These are phyloP conservation scores for Calycina marina DNA, from an alignment of 2,329 filamentous ascomycete species.

Conservation along the genomic window DNA sequence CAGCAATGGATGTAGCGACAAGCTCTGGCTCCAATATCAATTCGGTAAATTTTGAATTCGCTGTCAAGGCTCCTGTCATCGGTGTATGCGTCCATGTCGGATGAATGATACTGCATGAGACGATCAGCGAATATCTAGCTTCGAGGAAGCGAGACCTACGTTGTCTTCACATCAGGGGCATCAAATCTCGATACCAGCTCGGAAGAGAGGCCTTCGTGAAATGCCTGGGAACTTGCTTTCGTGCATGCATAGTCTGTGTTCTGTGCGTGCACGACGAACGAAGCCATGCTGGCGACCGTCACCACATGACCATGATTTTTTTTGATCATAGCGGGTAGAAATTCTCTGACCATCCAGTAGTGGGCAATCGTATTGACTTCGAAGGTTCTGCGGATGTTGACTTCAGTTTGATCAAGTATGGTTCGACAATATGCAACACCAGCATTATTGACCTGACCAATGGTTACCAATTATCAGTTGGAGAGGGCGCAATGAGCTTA, in stretches of 20 bases:
- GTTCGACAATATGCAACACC: slow-evolving; percentile 43
- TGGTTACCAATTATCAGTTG: too few species aligned
- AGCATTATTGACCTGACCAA: slow-evolving; percentile 50
- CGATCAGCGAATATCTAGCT: slow-evolving; percentile 1
- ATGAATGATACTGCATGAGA: slow-evolving; percentile 36
- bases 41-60: slow-evolving; percentile 32
- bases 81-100: slow-evolving; percentile 45
- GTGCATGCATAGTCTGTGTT: slow-evolving; percentile 50
- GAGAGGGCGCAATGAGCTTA: too few species aligned
- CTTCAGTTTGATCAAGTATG: slow-evolving; percentile 40
- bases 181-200: slow-evolving; percentile 45
- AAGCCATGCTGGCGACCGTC: slow-evolving; percentile 40
- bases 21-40: slow-evolving; percentile 41
- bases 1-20: slow-evolving; percentile 45
- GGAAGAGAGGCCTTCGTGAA: slow-evolving; percentile 49
- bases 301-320: slow-evolving; percentile 58
- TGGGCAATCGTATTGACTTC: slow-evolving; percentile 56
- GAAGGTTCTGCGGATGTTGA: slow-evolving; percentile 48
- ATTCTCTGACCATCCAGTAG: slow-evolving; percentile 48
- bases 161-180: slow-evolving; percentile 42
- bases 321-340: slow-evolving; percentile 50
- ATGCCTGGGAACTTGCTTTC: slow-evolving; percentile 50
- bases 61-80: slow-evolving; percentile 38
- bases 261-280: slow-evolving; percentile 11
- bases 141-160: slow-evolving; percentile 10